Conservation (phyloP, 257 asterid genomes). For the Forsythia suspensa region DNA sequence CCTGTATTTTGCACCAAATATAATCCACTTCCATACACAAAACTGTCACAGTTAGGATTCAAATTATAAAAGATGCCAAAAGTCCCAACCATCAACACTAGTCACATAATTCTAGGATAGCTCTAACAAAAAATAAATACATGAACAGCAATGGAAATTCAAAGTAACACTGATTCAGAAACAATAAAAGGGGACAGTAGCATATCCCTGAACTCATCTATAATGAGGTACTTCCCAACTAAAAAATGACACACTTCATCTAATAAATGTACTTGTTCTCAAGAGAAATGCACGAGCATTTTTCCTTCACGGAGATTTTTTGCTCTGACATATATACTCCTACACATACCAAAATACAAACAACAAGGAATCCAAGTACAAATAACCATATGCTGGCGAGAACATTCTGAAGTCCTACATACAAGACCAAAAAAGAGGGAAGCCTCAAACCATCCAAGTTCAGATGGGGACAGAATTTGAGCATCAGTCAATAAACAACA, state of each 20-base stretch:
- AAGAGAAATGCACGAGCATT: too few species aligned
- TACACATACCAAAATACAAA: not conserved
- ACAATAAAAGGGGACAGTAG: too few species aligned
- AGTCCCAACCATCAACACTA: not conserved
- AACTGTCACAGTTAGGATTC: not conserved
- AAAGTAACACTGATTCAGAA: too few species aligned
- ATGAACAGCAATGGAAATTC: too few species aligned
- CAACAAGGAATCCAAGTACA: not conserved
- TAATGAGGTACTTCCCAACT: too few species aligned
- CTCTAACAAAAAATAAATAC: too few species aligned
- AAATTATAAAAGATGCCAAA: not conserved
- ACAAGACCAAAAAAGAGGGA: not conserved
- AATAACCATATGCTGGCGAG: not conserved
- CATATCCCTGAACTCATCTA: too few species aligned
- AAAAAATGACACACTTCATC: too few species aligned
- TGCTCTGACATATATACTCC: not conserved
- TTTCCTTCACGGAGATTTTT: not conserved
- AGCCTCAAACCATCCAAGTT: not conserved
- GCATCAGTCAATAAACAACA: not conserved
- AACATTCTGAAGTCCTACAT: not conserved
- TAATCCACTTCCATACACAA: too few species aligned
- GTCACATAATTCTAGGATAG: not conserved
- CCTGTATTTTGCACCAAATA: not conserved
- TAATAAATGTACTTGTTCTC: too few species aligned
- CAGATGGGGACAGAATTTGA: not conserved